Evolutionary conservation across 352 stramenopile genomes (phyloP), one percentile per base, ranked within the genome.

Genomic region (Phytophthora europaea): DNA sequence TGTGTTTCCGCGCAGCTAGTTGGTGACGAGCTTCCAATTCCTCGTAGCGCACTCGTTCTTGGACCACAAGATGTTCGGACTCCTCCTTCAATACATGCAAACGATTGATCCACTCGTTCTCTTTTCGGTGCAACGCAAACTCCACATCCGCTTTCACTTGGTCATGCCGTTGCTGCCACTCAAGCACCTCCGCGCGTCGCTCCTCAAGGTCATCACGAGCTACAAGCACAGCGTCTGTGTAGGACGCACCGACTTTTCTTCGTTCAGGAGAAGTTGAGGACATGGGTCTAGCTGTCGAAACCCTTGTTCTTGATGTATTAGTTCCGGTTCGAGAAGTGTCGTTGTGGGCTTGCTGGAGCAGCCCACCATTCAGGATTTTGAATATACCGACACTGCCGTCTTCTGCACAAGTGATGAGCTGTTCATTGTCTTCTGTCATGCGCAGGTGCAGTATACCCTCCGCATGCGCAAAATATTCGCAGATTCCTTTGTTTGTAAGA

Each of bases 31-130:
- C 67, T 70, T 96, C 87, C 4, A 97, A 72, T 16, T 95, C 86
- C 61, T 96, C 92, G 52, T 95, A 97, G 15, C 87, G 83, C 18
- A 90, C 60, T 0, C 87, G 75, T 59, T 96, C 87, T 69, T 94
- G 87, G 1, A 94, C 76, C 33, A 96, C 85, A n/a, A 94, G 75
- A 7, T 77, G 66, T 31, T 97, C 90, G 4, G 88, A 88, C 51
- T 94, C 85, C 36, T 97, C 89, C 47, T 92, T 96, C 8, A 96
- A 62, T 22, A 91, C 66, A 18, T 90, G 85, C 10, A 98, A 50
- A 0, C 87, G 83, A 59, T 96, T 91, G 20, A 94, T 91, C 89
- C 92, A 97, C 47, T 96, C 89, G 56, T 93, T 95, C 50, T 97
- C 90, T 65, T 97, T 94, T 15, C 88, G 86, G 34, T 96, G 89